Evolutionary conservation across 305 asterid species (phyloP).

Genomic region (Fraxinus sp.): DNA sequence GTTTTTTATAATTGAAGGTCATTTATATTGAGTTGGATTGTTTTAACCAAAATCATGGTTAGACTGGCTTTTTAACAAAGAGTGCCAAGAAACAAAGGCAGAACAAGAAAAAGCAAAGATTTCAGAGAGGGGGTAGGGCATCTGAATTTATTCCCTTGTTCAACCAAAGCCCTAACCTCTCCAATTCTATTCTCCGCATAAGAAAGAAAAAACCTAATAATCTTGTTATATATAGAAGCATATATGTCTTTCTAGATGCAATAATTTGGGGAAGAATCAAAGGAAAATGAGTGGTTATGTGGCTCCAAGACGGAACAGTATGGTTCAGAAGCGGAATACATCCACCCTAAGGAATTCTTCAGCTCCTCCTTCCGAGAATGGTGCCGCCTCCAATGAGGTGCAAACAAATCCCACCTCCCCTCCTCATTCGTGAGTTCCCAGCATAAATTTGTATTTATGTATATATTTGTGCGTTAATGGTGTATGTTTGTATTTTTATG

Average conservation of each 20-base stretch:
- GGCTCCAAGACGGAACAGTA: conserved; percentile 58
- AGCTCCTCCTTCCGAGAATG: conserved; percentile 56
- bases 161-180: conserved; percentile 27
- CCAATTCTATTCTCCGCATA: background rate
- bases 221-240: background rate
- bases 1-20: too few species aligned
- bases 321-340: conserved; percentile 51
- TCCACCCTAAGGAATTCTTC: conserved; percentile 50
- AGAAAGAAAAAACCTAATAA: background rate
- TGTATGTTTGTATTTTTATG: background rate
- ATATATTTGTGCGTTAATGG: background rate
- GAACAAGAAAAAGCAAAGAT: background rate
- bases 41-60: too few species aligned
- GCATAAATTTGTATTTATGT: background rate
- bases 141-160: background rate
- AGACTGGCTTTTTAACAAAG: too few species aligned
- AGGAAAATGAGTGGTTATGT: conserved; percentile 52
- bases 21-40: too few species aligned
- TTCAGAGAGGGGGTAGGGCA: background rate
- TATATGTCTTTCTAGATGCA: background rate
- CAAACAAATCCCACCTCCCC: conserved; percentile 66
- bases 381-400: conserved; percentile 49
- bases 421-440: conserved; percentile 52
- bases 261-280: background rate
- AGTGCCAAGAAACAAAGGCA: background rate